Conservation (phyloP, 108 stramenopile species). For the Fistulifera pelliculosa region DNA sequence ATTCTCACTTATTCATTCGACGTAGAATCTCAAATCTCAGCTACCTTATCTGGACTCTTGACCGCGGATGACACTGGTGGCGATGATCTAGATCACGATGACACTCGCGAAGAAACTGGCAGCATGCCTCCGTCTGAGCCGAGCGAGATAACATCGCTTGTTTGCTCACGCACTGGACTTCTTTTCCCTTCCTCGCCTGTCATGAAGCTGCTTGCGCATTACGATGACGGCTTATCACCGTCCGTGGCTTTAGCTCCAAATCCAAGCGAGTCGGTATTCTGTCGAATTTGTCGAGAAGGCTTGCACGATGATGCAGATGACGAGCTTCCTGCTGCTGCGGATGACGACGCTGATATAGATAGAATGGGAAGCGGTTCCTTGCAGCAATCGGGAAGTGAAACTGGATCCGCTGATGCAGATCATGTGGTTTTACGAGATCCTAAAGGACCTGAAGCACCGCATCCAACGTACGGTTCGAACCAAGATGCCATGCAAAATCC, state of each 20-base stretch:
- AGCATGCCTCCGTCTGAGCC: conserved; percentile 20
- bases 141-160: conserved; percentile 13
- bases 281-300: conserved; percentile 84
- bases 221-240: conserved; percentile 65
- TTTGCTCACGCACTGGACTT: conserved; percentile 41
- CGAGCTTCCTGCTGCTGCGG: conserved; percentile 19
- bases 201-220: conserved; percentile 59
- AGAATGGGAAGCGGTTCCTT: neutral
- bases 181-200: conserved; percentile 51
- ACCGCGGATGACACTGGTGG: neutral
- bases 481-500: conserved; percentile 62
- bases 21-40: neutral
- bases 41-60: too few species aligned
- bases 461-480: conserved; percentile 45
- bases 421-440: neutral
- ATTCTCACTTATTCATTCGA: neutral
- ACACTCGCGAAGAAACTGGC: conserved; percentile 27
- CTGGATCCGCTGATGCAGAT: conserved; percentile 3
- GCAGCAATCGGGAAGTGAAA: conserved; percentile 3
- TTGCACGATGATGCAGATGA: conserved; percentile 61
- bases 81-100: conserved; percentile 20
- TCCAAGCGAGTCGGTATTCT: conserved; percentile 60
- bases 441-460: conserved; percentile 36
- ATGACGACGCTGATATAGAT: conserved; percentile 1
- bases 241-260: conserved; percentile 18